Evolutionary conservation across 768 basidiomycete genomes (phyloP), one percentile per base, ranked within the genome.

Genomic region (Tulasnella sp.): DNA sequence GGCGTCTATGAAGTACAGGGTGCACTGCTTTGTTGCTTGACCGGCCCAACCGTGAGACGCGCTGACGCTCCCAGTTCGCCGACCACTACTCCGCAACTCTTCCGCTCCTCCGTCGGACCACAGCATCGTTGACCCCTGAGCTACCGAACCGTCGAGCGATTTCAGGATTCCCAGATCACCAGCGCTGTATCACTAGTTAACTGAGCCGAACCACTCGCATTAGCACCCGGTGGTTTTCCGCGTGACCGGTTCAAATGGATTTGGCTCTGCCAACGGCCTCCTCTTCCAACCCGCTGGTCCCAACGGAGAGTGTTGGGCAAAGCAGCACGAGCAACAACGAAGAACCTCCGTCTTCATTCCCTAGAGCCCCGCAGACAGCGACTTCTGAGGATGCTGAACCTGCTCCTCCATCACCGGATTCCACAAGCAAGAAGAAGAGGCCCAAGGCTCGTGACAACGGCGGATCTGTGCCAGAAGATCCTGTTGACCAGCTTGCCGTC

Each of bases 21-120:
- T 44, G 44, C 44, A 16, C 44, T 18, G 44, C 31, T 5, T 14
- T 34, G 31, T 68, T 68, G 31, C 34, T 68, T 34, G 62, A 68
- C 4, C 4, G 0, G 7, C 16, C 27, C 1, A 68, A 68, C 62
- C 62, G 62, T 68, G 62, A 36, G 62, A 68, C 62, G 7, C 6
- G 62, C 31, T 68, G 62, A 36, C 62, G 62, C 62, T 16, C 31
- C 62, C 62, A 27, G 16, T 31, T 34, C 34, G 24, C 62, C 62
- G 62, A 68, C 62, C 27, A 68, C 76, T 62, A 62, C 76, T 77
- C 76, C 76, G 76, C 62, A 52, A 77, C 76, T 56, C 52, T 62
- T 77, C 76, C 76, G 76, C 58, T 56, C 48, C 34, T 77, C 76
- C 76, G 76, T 77, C 76, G 76, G 76, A 77, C 46, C 76, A 56